phyloP scores from a whole-genome alignment of 805 yeast genomes.

The Metschnikowia peoriensis region DNA sequence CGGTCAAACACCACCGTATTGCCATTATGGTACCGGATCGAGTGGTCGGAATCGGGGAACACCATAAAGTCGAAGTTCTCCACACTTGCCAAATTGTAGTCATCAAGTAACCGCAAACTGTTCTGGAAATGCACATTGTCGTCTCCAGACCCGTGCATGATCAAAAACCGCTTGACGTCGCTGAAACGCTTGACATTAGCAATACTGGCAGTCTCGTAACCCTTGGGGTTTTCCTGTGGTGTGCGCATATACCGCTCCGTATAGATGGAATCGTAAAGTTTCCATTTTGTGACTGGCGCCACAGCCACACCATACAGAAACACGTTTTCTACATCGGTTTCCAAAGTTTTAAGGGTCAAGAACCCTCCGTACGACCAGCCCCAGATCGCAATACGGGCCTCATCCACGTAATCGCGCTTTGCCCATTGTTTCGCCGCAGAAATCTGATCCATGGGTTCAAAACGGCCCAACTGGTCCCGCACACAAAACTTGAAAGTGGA shows the following conservation, averaged over 20 bases:
- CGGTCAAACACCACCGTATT: constrained; percentile 63
- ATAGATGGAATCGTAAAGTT: constrained; percentile 85
- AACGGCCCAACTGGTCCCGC: constrained; percentile 75
- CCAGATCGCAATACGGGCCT: constrained; percentile 76
- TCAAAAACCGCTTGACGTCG: constrained; percentile 60
- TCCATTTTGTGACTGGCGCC: constrained; percentile 97
- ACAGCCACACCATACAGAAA: constrained; percentile 92
- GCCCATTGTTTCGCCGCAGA: constrained; percentile 77
- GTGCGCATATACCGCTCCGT: constrained; percentile 93
- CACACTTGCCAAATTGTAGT: constrained; percentile 65
- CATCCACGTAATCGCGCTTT: constrained; percentile 60
- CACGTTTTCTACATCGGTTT: constrained; percentile 59
- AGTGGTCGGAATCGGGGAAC: constrained; percentile 81
- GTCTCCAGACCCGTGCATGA: constrained; percentile 97
- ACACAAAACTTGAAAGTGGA: constrained; percentile 68
- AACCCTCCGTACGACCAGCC: constrained; percentile 99
- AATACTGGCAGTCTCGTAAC: constrained; percentile 60
- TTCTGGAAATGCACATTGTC: constrained; percentile 97
- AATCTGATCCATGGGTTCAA: constrained; percentile 85
- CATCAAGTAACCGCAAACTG: constrained; percentile 73
- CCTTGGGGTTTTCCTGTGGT: constrained; percentile 64
- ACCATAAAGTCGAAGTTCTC: constrained; percentile 80
- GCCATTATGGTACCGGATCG: constrained; percentile 71
- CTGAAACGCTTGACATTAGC: constrained; percentile 55
- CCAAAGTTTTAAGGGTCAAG: constrained; percentile 85